phyloP scores from a whole-genome alignment of 2,329 filamentous ascomycete species.

The Penicillium sp. region DNA sequence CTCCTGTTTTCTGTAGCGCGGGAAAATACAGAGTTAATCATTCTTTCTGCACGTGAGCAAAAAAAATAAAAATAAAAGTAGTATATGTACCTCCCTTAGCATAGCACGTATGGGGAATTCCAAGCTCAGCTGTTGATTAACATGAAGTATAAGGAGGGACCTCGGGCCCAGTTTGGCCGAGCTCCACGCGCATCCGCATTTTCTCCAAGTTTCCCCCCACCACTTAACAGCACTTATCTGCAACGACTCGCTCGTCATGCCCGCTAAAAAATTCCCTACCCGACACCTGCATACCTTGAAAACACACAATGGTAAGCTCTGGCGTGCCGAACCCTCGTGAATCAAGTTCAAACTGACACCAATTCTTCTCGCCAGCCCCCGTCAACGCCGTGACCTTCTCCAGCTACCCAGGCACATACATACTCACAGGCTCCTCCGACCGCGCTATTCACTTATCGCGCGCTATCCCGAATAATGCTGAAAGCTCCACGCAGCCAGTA shows the following conservation, averaged over 20 bases:
- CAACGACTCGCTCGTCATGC: slow-evolving; percentile 13
- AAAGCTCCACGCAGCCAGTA: slow-evolving; percentile 28
- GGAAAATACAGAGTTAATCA: slow-evolving; percentile 41
- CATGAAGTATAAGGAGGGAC: neutral
- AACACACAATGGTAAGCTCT: slow-evolving; percentile 45
- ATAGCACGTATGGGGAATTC: neutral
- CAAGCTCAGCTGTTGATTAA: neutral
- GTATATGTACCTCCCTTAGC: too few relatives aligned
- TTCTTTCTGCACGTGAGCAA: neutral
- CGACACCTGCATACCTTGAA: slow-evolving; percentile 44
- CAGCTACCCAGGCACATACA: slow-evolving; percentile 69
- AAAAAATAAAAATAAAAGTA: too few relatives aligned
- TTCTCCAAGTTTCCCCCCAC: slow-evolving; percentile 7
- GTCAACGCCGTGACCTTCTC: slow-evolving; percentile 74
- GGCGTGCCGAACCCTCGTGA: too few relatives aligned
- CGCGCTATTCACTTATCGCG: slow-evolving; percentile 86
- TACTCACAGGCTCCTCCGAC: slow-evolving; percentile 85
- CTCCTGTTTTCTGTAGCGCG: slow-evolving; percentile 41
- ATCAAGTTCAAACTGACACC: neutral
- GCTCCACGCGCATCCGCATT: slow-evolving; percentile 8
- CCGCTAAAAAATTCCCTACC: slow-evolving; percentile 37
- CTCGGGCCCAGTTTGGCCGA: slow-evolving; percentile 13
- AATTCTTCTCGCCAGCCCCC: slow-evolving; percentile 53
- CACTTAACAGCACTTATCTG: neutral
- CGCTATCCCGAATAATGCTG: slow-evolving; percentile 43